phyloP scores from a whole-genome alignment of 495 filamentous ascomycete genomes.

The Penicillium pancosmium region DNA sequence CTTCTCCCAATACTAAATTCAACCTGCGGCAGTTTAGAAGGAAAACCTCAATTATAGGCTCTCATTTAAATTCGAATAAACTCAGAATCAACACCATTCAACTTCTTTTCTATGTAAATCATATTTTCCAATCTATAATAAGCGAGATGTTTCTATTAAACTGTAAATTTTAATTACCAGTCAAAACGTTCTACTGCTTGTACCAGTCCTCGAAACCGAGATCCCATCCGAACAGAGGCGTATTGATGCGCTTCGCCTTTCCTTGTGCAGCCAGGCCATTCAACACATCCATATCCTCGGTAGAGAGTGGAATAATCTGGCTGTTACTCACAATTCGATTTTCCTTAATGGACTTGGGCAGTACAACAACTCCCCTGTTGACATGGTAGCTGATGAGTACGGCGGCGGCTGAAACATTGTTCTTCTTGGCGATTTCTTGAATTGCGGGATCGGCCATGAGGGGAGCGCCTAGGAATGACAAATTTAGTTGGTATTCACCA shows the following conservation, averaged over 20 bases:
- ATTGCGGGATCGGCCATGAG: slow-evolving; percentile 23
- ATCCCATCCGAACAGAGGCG: slow-evolving; percentile 27
- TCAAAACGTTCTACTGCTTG: slow-evolving; percentile 9
- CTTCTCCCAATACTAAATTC: too few relatives aligned
- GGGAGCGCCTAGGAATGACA: slow-evolving; percentile 15
- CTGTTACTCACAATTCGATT: slow-evolving; percentile 35
- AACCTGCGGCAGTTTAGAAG: too few relatives aligned
- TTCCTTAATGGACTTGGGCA: slow-evolving; percentile 38
- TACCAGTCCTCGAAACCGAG: slow-evolving; percentile 26
- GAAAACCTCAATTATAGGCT: too few relatives aligned
- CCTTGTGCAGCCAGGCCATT: slow-evolving; percentile 26
- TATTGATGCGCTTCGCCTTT: slow-evolving; percentile 29
- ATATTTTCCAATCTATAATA: too few relatives aligned
- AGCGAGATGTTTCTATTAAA: too few relatives aligned
- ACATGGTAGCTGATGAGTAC: slow-evolving; percentile 30
- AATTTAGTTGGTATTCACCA: slow-evolving; percentile 7
- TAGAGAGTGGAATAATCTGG: slow-evolving; percentile 29
- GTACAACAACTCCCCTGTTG: slow-evolving; percentile 34
- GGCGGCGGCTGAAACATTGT: slow-evolving; percentile 21
- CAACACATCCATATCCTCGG: slow-evolving; percentile 33
- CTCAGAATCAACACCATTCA: too few relatives aligned
- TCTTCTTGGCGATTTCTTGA: slow-evolving; percentile 25
- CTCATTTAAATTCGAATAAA: too few relatives aligned
- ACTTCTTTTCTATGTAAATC: too few relatives aligned
- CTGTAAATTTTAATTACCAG: too few relatives aligned